These are phyloP conservation scores for Leccinum sublutescens DNA, from an alignment of 768 basidiomycete genomes.

Conservation along the genomic window DNA sequence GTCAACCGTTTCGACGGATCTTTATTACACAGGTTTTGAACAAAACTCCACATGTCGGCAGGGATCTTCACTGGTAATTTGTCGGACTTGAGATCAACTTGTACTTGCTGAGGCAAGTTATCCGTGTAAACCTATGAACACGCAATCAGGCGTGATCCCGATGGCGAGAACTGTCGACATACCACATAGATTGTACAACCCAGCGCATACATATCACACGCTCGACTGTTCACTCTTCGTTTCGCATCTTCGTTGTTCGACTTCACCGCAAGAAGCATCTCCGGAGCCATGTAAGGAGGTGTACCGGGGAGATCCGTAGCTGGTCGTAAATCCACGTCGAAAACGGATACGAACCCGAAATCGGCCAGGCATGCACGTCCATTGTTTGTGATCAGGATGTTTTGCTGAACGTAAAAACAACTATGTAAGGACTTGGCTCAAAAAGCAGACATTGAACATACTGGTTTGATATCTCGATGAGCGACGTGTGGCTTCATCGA, in stretches of 20 bases:
- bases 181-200: slow-evolving; percentile 42
- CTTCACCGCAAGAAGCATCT: slow-evolving; percentile 12
- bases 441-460: slow-evolving; percentile 9
- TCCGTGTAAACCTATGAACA: slow-evolving; percentile 17
- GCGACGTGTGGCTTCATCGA: slow-evolving; percentile 37
- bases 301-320: slow-evolving; percentile 19
- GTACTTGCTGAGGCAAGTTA: neutral
- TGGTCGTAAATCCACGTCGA: slow-evolving; percentile 17
- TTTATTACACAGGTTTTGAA: slow-evolving; percentile 28
- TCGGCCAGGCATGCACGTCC: slow-evolving; percentile 48
- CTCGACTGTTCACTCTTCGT: slow-evolving; percentile 25
- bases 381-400: slow-evolving; percentile 44
- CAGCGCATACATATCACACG: slow-evolving; percentile 41
- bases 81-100: neutral
- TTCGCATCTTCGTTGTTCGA: neutral
- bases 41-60: slow-evolving; percentile 30
- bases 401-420: slow-evolving; percentile 35
- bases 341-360: slow-evolving; percentile 39
- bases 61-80: slow-evolving; percentile 14
- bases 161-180: neutral
- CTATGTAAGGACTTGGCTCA: neutral
- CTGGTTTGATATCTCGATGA: slow-evolving; percentile 33
- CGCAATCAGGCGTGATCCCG: neutral
- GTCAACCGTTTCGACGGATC: slow-evolving; percentile 22
- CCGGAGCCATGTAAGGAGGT: slow-evolving; percentile 25